phyloP scores from a whole-genome alignment of 2,329 filamentous ascomycete species.

The Cytospora schulzeri region DNA sequence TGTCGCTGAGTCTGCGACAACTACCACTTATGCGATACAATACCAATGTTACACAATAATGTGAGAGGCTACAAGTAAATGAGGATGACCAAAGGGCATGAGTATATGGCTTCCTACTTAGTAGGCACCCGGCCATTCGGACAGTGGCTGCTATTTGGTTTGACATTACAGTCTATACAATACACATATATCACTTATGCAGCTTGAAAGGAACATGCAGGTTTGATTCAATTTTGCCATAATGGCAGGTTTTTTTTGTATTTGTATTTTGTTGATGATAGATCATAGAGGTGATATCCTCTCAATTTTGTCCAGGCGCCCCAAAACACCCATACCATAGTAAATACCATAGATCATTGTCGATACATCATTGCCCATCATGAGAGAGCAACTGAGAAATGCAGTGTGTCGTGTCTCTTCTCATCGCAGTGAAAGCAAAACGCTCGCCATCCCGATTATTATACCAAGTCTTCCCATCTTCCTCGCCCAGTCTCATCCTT shows the following conservation, averaged over 20 bases:
- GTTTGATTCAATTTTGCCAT: conserved; percentile 4
- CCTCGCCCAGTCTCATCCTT: conserved; percentile 26
- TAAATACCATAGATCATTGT: background rate
- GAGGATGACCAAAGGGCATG: too few species aligned
- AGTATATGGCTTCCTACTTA: too few species aligned
- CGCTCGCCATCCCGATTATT: background rate
- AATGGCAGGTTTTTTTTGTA: conserved; percentile 16
- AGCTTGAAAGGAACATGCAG: background rate
- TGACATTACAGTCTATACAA: background rate
- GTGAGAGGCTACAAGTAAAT: too few species aligned
- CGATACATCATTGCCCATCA: conserved; percentile 2
- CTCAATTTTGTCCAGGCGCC: background rate
- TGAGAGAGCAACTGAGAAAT: background rate
- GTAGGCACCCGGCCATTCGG: too few species aligned
- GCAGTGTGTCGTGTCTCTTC: background rate
- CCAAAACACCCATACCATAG: background rate
- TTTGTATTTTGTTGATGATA: conserved; percentile 1
- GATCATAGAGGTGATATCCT: background rate
- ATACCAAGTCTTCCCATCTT: background rate
- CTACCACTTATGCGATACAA: too few species aligned
- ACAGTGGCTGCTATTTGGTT: too few species aligned
- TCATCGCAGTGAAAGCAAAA: conserved; percentile 6
- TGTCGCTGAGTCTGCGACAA: too few species aligned
- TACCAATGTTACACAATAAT: too few species aligned
- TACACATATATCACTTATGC: background rate